Evolutionary conservation across 2,329 filamentous ascomycete genomes (phyloP).

Genomic region (Paraconiothyrium brasiliense): DNA sequence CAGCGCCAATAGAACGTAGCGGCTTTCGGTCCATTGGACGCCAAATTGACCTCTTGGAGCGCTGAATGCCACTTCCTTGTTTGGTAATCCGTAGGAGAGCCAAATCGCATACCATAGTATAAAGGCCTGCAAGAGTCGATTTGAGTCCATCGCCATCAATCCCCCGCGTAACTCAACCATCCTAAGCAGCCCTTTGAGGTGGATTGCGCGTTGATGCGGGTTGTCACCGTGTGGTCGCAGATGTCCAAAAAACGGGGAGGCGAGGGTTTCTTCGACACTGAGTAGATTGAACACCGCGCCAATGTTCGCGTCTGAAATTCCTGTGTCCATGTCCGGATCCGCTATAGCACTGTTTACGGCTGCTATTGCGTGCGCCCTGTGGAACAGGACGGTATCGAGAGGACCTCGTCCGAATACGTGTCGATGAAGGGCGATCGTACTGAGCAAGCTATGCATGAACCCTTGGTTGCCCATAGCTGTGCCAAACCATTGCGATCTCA

Average conservation of each 20-base stretch:
- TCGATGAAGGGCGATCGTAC: slow-evolving; percentile 45
- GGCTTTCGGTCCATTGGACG: background rate
- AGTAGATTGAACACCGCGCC: slow-evolving; percentile 51
- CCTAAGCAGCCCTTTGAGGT: slow-evolving; percentile 43
- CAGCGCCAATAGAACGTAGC: slow-evolving; percentile 1
- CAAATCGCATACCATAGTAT: slow-evolving; percentile 50
- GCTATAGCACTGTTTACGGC: slow-evolving; percentile 46
- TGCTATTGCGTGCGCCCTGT: slow-evolving; percentile 46
- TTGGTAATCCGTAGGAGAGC: background rate
- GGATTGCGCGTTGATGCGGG: slow-evolving; percentile 43
- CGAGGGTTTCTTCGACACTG: slow-evolving; percentile 46
- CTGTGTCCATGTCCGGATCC: slow-evolving; percentile 32
- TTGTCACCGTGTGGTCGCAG: slow-evolving; percentile 36
- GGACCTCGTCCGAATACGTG: slow-evolving; percentile 45
- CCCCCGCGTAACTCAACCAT: slow-evolving; percentile 50
- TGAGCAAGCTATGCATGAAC: slow-evolving; percentile 53
- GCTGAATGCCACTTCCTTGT: slow-evolving; percentile 11
- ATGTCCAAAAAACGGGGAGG: slow-evolving; percentile 33
- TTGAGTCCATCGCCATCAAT: slow-evolving; percentile 43
- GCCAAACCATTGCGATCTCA: slow-evolving; percentile 49
- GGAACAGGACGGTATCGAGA: slow-evolving; percentile 42
- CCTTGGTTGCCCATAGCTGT: slow-evolving; percentile 45
- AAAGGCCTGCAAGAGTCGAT: slow-evolving; percentile 52
- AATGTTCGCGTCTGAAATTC: slow-evolving; percentile 49
- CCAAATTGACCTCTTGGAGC: background rate